These are phyloP conservation scores for Seminavis robusta DNA, from an alignment of 108 stramenopile genomes.

Conservation along the genomic window DNA sequence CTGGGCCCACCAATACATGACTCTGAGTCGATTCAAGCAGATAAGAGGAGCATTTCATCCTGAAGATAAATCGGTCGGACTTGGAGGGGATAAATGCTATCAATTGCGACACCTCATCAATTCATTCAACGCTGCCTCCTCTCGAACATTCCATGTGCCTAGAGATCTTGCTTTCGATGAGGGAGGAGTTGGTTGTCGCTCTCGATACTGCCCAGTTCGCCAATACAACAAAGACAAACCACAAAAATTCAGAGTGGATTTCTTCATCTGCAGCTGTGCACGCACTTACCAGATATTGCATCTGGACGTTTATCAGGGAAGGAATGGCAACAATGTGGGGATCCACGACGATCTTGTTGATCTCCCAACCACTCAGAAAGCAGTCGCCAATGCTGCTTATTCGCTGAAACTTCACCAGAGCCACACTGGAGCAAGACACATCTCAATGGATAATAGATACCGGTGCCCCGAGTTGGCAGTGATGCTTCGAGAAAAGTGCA, in stretches of 20 bases:
- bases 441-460: too few species aligned
- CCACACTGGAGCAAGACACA: too few species aligned
- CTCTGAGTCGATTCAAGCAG: too few species aligned
- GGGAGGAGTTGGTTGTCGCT: conserved; percentile 15
- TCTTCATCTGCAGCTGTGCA: not conserved
- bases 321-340: conserved; percentile 1
- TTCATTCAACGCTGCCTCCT: conserved; percentile 4
- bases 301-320: conserved; percentile 16
- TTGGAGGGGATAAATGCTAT: too few species aligned
- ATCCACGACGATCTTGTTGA: not conserved
- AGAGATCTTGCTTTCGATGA: conserved; percentile 13
- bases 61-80: too few species aligned
- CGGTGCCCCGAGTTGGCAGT: too few species aligned
- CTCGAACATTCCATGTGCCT: conserved; percentile 1
- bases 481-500: too few species aligned
- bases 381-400: conserved; percentile 8
- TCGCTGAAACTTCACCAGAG: not conserved
- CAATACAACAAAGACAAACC: conserved; percentile 28
- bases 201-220: conserved; percentile 4
- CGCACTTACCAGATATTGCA: conserved; percentile 2
- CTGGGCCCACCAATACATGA: too few species aligned
- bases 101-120: too few species aligned
- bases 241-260: conserved; percentile 14
- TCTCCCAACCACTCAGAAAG: conserved; percentile 17
- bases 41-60: too few species aligned